Evolutionary conservation across 106 monocot genomes (phyloP), one percentile per base, ranked within the genome.

Genomic region (Dioscorea alata): DNA sequence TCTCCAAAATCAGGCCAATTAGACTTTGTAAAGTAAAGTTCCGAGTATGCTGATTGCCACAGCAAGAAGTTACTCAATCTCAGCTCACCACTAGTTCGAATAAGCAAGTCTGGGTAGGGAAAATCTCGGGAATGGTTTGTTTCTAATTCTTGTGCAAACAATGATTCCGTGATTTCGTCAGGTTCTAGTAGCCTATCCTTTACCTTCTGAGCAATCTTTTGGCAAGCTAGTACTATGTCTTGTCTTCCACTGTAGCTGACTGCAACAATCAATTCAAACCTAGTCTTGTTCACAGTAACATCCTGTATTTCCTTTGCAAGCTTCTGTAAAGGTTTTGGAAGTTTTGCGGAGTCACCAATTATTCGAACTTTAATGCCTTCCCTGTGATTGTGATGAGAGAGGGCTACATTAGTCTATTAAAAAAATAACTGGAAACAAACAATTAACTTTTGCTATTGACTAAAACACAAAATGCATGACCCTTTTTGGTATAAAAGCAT

Each of bases 1-100:
- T 90, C 86, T 48, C 83, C 83, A 67, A 90, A 90, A 73, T 90
- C 90, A 51, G 90, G 90, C 90, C 90, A 90, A 21, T 69, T 68
- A 22, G 71, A 58, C 16, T 76, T 60, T 5, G 86, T 59, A 35
- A 90, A 90, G 75, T 76, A 90, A 53, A 90, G 84, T 78, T 90
- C 90, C 2, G 86, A 62, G 67, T 90, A 90, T 23, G 90, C 90
- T 48, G 83, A 80, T 59, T 90, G 79, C 90, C 90, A 90, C 48
- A 90, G 69, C 31, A 90, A 76, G 78, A 90, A 90, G 76, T 90
- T 90, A 76, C 90, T 90, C 75, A 90, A 64, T 56, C 90, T 77
- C 34, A 76, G 65, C 69, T 90, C 90, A 24, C 90, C 90, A 65
- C 90, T 86, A 16, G 86, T 90, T 63, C 90, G 75, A 28, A 90